Percentiles rank a stretch among this genome's conserved stretches.
phyloP scores from a whole-genome alignment of 1,284 basidiomycete species.

The Fereydounia khargensis region DNA sequence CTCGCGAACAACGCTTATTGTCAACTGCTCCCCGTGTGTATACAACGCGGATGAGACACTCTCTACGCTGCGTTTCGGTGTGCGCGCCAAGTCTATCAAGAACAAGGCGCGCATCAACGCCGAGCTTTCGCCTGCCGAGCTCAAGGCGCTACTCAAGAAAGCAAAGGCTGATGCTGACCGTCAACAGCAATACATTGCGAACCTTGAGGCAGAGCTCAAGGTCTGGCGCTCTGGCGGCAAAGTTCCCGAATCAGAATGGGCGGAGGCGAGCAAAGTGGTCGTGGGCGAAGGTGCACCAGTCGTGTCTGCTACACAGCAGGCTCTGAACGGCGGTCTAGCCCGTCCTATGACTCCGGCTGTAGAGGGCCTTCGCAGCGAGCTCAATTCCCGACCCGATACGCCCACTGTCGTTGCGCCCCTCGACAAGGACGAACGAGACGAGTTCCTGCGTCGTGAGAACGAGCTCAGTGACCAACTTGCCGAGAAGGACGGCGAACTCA shows the following conservation, averaged over 20 bases:
- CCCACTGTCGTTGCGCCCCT: slow-evolving; percentile 79
- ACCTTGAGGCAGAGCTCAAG: slow-evolving; percentile 85
- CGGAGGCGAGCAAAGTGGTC: slow-evolving; percentile 67
- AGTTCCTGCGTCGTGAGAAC: slow-evolving; percentile 94
- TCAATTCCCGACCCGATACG: slow-evolving; percentile 61
- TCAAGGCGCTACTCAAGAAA: slow-evolving; percentile 87
- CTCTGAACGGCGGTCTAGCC: slow-evolving; percentile 24
- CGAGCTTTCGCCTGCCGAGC: slow-evolving; percentile 91
- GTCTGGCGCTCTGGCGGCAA: slow-evolving; percentile 85
- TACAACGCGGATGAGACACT: slow-evolving; percentile 97
- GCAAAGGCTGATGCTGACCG: slow-evolving; percentile 80
- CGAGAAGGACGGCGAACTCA: slow-evolving; percentile 65
- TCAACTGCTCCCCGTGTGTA: slow-evolving; percentile 95
- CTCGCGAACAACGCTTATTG: slow-evolving; percentile 95
- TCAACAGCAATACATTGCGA: slow-evolving; percentile 81
- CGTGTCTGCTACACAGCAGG: slow-evolving; percentile 43
- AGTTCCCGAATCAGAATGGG: slow-evolving; percentile 84
- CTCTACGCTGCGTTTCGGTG: slow-evolving; percentile 93
- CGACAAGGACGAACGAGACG: slow-evolving; percentile 95
- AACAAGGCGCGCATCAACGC: slow-evolving; percentile 98
- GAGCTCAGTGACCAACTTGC: slow-evolving; percentile 90
- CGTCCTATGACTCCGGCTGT: slow-evolving; percentile 72
- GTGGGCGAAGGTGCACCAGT: slow-evolving; percentile 44
- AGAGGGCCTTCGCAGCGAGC: slow-evolving; percentile 69
- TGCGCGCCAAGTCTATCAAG: slow-evolving; percentile 97